Evolutionary conservation across 495 filamentous ascomycete species (phyloP).

Genomic region (Parachaetomium inaequale): DNA sequence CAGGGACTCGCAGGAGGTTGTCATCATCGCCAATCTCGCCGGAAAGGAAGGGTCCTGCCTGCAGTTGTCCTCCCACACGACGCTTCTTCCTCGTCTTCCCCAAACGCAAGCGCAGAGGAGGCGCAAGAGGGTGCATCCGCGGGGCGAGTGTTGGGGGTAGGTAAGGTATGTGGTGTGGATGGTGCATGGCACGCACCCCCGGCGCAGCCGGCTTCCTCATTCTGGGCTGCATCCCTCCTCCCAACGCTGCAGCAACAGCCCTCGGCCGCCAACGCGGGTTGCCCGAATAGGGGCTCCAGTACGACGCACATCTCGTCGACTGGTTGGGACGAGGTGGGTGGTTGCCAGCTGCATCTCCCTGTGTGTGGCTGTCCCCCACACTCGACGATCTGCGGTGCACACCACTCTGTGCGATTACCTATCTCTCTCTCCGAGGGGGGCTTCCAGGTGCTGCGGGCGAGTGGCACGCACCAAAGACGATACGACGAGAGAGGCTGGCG

Average conservation of each 20-base stretch:
- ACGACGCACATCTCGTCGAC: not conserved
- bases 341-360: not conserved
- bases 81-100: not conserved
- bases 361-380: not conserved
- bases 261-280: slow-evolving; percentile 5
- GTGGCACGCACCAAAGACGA: not conserved
- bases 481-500: not conserved
- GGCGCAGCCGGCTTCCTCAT: slow-evolving; percentile 1
- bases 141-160: no score
- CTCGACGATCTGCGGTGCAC: not conserved
- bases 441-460: not conserved
- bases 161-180: not conserved
- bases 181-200: not conserved
- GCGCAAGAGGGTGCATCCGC: not conserved
- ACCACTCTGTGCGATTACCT: not conserved
- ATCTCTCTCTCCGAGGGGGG: not conserved
- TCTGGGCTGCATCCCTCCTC: not conserved
- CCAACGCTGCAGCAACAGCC: not conserved
- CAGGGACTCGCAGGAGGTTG: slow-evolving; percentile 1
- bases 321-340: not conserved
- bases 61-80: not conserved
- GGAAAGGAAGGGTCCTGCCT: slow-evolving; percentile 10
- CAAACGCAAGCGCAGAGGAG: not conserved
- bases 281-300: slow-evolving; percentile 3
- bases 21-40: not conserved